These are phyloP conservation scores for Amanita molliuscula DNA, from an alignment of 768 basidiomycete genomes.

Conservation along the genomic window DNA sequence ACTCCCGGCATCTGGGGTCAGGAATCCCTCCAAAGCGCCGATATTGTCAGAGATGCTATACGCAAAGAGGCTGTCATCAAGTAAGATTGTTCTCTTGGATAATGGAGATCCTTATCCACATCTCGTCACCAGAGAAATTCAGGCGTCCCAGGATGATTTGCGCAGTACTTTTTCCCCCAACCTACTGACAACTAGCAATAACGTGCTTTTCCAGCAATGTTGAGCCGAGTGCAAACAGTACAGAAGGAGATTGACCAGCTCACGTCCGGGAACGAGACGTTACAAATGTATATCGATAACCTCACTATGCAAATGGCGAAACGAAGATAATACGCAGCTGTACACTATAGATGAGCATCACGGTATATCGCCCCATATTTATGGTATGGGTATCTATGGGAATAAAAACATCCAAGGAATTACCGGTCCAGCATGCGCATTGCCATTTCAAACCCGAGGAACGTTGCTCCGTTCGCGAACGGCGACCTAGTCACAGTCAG, in stretches of 20 bases:
- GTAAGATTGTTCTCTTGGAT: slow-evolving; percentile 26
- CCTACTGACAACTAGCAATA: slow-evolving; percentile 2
- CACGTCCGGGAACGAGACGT: slow-evolving; percentile 64
- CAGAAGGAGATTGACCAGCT: slow-evolving; percentile 79
- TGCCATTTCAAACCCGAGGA: slow-evolving; percentile 92
- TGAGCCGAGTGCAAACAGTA: slow-evolving; percentile 54
- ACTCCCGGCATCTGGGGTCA: slow-evolving; percentile 42
- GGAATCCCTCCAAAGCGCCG: slow-evolving; percentile 33
- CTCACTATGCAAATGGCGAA: slow-evolving; percentile 82
- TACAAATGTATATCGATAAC: slow-evolving; percentile 88
- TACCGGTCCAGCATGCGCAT: slow-evolving; percentile 51
- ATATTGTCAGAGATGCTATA: slow-evolving; percentile 68
- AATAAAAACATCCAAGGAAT: background rate
- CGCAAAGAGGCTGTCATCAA: slow-evolving; percentile 70
- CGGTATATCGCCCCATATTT: background rate
- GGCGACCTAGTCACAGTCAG: slow-evolving; percentile 51
- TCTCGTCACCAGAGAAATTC: slow-evolving; percentile 59
- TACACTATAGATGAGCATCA: background rate
- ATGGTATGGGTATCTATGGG: background rate
- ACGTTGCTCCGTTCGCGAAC: slow-evolving; percentile 95
- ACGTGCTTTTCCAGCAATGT: slow-evolving; percentile 37
- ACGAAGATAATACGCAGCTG: slow-evolving; percentile 34
- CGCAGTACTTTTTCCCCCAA: slow-evolving; percentile 37
- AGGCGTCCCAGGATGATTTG: slow-evolving; percentile 67
- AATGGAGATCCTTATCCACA: background rate